Base-by-base conservation (phyloP, 352 stramenopile species). In the Hyaloperonospora arabidopsidis region DNA sequence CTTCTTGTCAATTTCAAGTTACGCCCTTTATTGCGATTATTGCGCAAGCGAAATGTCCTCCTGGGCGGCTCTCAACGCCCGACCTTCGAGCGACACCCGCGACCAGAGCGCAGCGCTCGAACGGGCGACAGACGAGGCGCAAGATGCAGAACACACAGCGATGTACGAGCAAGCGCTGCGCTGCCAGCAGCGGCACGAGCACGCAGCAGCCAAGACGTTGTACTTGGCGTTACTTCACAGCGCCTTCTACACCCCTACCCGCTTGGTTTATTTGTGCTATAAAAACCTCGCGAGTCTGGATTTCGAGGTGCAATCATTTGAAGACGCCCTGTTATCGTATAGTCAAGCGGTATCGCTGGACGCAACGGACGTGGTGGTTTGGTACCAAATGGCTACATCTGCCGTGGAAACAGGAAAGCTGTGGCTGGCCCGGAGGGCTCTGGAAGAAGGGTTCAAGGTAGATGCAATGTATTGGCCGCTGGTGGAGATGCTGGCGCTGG, bases 341-440 rank as follows among this genome's bases (percentile, higher is more conserved):
- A 67, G 73, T 0, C 59, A 70, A 18, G 79, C 79, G 15, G 34
- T 89, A 12, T 61, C 67, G 21, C 43, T 86, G 19, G 79, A 90
- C 47, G 76, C 57, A 1, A 85, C 79, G 15, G 79, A 90, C 56
- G 79, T 86, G n/a, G 59, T 87, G 8, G 78, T 90, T 19, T 90
- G 79, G 79, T 79, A 63, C 52, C 72, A 90, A 34, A 81, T 88
- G 75, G 76, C 65, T 4, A 72, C 68, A 17, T 66, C 74, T 1
- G 77, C 79, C 1, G 41, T 87, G 6, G 75, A 76, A 29, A 90
- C 74, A 7, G 76, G 74, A 14, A 76, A 79, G 63, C 36, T 86
- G 34, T 87, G 79, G 75, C 63, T 88, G 17, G 79, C 77, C 1
- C 65, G 79, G 1, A 65, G 66, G 28, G 67, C 74, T 29, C 52